Conservation (phyloP, 768 basidiomycete species). For the Tubosaeta sp. region DNA sequence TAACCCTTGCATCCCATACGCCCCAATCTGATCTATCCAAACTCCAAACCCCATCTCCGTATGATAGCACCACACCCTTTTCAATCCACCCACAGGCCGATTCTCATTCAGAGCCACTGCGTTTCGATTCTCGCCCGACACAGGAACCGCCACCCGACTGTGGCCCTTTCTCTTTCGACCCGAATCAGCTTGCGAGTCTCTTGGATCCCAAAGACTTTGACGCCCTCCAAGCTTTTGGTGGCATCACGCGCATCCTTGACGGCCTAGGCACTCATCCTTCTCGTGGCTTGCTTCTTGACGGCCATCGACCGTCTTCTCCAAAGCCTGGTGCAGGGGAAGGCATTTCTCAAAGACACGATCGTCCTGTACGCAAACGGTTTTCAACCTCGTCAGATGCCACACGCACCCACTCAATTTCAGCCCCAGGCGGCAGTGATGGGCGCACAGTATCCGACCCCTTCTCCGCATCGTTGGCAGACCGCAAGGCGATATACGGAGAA, state of each 20-base stretch:
- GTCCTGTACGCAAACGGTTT: not conserved
- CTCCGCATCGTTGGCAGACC: slow-evolving; percentile 51
- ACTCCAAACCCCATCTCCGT: slow-evolving; percentile 7
- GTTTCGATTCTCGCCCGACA: slow-evolving; percentile 19
- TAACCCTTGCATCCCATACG: slow-evolving; percentile 33
- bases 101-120: slow-evolving; percentile 20
- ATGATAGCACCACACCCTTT: slow-evolving; percentile 9
- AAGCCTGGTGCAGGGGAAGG: slow-evolving; percentile 28
- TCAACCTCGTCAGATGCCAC: not conserved
- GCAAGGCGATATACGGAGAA: slow-evolving; percentile 66
- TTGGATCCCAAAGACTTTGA: slow-evolving; percentile 86
- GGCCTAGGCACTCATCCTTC: slow-evolving; percentile 69
- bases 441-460: slow-evolving; percentile 8
- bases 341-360: slow-evolving; percentile 33
- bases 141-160: slow-evolving; percentile 51
- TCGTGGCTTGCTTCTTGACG: slow-evolving; percentile 37
- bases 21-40: slow-evolving; percentile 37
- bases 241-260: slow-evolving; percentile 56
- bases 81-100: slow-evolving; percentile 23
- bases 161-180: slow-evolving; percentile 69
- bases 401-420: slow-evolving; percentile 8
- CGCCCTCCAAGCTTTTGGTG: slow-evolving; percentile 64
- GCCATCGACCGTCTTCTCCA: slow-evolving; percentile 6
- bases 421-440: not conserved
- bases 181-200: slow-evolving; percentile 73